These are phyloP conservation scores for Balamuthia mandrillaris DNA, from an alignment of 208 protist species.

Conservation along the genomic window DNA sequence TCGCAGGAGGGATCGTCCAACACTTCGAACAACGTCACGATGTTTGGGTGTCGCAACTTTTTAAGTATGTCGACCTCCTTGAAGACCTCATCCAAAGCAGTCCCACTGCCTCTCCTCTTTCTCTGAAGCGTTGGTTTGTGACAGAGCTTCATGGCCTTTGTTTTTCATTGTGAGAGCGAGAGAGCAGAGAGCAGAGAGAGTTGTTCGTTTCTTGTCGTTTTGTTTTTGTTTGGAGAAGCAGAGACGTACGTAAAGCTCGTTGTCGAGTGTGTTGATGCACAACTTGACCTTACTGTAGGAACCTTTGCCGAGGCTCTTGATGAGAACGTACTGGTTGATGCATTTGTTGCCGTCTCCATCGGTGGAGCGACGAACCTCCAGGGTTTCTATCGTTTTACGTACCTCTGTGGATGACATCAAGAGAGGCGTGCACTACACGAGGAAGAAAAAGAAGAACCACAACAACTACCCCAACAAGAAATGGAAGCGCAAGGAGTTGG, in stretches of 20 bases:
- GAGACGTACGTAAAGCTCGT: constrained; percentile 33
- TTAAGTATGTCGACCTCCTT: constrained; percentile 15
- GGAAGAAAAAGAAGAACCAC: too few relatives aligned
- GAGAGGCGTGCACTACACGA: too few relatives aligned
- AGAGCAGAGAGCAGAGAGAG: background rate
- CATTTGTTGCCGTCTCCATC: constrained; percentile 24
- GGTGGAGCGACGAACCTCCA: too few relatives aligned
- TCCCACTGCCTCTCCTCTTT: background rate
- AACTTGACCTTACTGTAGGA: constrained; percentile 37
- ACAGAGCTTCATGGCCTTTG: constrained; percentile 22
- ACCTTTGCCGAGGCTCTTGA: constrained; percentile 28
- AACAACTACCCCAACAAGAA: too few relatives aligned
- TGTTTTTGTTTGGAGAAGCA: background rate
- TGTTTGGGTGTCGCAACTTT: background rate
- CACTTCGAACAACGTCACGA: background rate
- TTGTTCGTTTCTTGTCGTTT: background rate
- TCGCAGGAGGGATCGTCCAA: background rate
- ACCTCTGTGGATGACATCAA: too few relatives aligned
- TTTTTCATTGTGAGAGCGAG: background rate
- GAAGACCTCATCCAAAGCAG: constrained; percentile 1
- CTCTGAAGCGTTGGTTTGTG: background rate
- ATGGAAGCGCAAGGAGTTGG: too few relatives aligned
- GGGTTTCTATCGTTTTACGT: too few relatives aligned
- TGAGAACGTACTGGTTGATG: constrained; percentile 7
- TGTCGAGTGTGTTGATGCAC: constrained; percentile 25